Evolutionary conservation across 768 basidiomycete genomes (phyloP).

Genomic region (Lactarius vividus): DNA sequence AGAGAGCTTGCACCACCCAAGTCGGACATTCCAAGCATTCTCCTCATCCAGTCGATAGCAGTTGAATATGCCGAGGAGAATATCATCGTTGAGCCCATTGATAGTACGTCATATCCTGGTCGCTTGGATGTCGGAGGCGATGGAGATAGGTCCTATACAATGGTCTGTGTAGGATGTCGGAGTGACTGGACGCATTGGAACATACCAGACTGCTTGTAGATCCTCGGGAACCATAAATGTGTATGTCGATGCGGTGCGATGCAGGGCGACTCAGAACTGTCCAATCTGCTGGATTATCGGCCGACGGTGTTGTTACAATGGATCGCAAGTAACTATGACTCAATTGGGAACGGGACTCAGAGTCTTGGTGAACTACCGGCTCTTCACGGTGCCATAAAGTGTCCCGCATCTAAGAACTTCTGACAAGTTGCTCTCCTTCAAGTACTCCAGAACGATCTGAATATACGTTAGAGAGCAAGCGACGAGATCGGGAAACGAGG

Average conservation of each 20-base stretch:
- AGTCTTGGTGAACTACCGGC: not conserved
- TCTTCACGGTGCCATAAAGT: not conserved
- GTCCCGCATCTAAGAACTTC: not conserved
- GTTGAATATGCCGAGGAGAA: not conserved
- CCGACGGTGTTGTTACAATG: not conserved
- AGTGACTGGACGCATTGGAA: not conserved
- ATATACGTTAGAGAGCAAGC: not conserved
- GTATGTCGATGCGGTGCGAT: not conserved
- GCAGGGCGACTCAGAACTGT: not conserved
- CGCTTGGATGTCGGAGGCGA: not conserved
- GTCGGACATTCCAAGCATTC: not conserved
- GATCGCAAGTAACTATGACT: not conserved
- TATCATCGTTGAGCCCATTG: not conserved
- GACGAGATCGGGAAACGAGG: not conserved
- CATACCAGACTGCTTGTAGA: not conserved
- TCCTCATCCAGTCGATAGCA: not conserved
- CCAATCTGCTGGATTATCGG: not conserved
- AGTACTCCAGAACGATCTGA: not conserved
- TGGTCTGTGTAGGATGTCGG: not conserved
- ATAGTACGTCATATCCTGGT: not conserved
- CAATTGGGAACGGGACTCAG: not conserved
- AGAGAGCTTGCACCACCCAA: constrained; percentile 12
- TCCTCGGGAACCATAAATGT: not conserved
- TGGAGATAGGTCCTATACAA: not conserved
- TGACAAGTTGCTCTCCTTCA: not conserved